phyloP scores from a whole-genome alignment of 306 rosid species.

The Mimosa bimucronata region DNA sequence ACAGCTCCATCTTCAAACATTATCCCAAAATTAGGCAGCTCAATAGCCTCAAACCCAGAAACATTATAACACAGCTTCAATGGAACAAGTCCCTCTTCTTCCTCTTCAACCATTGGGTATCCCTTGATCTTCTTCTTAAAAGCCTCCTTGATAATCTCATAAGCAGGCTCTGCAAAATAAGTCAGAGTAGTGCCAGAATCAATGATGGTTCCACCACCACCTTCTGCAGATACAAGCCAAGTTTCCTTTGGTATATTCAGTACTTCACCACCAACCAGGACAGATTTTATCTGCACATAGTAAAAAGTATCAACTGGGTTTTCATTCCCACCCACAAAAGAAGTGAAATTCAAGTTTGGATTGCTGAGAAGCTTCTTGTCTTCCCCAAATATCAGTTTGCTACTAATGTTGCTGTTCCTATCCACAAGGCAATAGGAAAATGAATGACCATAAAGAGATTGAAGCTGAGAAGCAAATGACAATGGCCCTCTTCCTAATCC shows the following conservation, averaged over 20 bases:
- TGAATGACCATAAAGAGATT: constrained; percentile 86
- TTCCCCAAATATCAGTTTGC: constrained; percentile 91
- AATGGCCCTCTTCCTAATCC: constrained; percentile 94
- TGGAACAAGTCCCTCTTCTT: constrained; percentile 61
- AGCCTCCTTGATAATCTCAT: constrained; percentile 66
- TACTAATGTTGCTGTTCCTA: constrained; percentile 73
- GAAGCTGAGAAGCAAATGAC: constrained; percentile 95
- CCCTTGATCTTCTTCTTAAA: constrained; percentile 65
- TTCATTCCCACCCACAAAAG: constrained; percentile 68
- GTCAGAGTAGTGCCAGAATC: constrained; percentile 97
- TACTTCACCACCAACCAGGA: constrained; percentile 70
- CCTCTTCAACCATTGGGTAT: constrained; percentile 54
- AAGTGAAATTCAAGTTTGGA: constrained; percentile 78
- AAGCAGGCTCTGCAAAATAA: constrained; percentile 91
- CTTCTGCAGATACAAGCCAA: constrained; percentile 64
- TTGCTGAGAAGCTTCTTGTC: constrained; percentile 61
- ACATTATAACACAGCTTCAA: constrained; percentile 93
- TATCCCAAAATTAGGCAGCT: constrained; percentile 82
- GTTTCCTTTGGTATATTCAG: constrained; percentile 73
- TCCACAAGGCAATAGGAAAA: constrained; percentile 97
- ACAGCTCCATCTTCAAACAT: constrained; percentile 78
- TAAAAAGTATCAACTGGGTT: constrained; percentile 86
- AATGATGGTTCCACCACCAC: constrained; percentile 73
- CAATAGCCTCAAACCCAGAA: constrained; percentile 70
- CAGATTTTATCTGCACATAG: constrained; percentile 73